These are phyloP conservation scores for Cryptococcus sp. DNA, from an alignment of 1,284 basidiomycete genomes.

Conservation along the genomic window DNA sequence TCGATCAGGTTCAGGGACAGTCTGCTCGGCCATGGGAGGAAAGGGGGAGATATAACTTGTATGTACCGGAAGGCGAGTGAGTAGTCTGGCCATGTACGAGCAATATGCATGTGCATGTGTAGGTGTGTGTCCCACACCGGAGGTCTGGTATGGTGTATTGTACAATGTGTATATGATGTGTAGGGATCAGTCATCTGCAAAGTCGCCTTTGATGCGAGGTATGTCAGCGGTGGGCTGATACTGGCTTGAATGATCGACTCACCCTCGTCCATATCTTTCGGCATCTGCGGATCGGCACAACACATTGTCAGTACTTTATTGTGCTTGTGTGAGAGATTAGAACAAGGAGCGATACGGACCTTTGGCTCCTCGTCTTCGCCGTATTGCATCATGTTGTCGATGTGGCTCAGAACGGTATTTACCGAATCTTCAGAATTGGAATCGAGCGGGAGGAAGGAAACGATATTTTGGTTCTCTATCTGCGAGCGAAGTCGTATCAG, in stretches of 20 bases:
- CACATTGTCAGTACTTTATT: not conserved
- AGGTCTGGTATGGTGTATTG: not conserved
- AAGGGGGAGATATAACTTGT: conserved; percentile 33
- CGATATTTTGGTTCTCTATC: conserved; percentile 98
- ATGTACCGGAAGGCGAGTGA: conserved; percentile 21
- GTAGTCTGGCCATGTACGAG: not conserved
- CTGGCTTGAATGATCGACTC: conserved; percentile 51
- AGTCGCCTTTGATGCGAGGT: conserved; percentile 19
- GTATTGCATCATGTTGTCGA: conserved; percentile 97
- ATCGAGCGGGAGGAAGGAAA: conserved; percentile 94
- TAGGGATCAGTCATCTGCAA: conserved; percentile 19
- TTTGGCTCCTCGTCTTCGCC: conserved; percentile 91
- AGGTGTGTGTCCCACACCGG: too few species aligned
- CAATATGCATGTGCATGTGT: not conserved
- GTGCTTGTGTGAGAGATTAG: not conserved
- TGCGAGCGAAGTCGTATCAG: conserved; percentile 46
- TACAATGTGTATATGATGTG: not conserved
- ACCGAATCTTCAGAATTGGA: conserved; percentile 87
- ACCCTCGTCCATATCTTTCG: conserved; percentile 83
- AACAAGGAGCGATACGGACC: conserved; percentile 53
- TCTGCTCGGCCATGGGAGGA: conserved; percentile 29
- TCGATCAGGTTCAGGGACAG: not conserved
- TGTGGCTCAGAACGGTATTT: conserved; percentile 86
- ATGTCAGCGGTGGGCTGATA: conserved; percentile 5
- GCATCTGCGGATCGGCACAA: conserved; percentile 50